Conservation (phyloP, 2,329 filamentous ascomycete genomes). For the Zymoseptoria ardabiliae region DNA sequence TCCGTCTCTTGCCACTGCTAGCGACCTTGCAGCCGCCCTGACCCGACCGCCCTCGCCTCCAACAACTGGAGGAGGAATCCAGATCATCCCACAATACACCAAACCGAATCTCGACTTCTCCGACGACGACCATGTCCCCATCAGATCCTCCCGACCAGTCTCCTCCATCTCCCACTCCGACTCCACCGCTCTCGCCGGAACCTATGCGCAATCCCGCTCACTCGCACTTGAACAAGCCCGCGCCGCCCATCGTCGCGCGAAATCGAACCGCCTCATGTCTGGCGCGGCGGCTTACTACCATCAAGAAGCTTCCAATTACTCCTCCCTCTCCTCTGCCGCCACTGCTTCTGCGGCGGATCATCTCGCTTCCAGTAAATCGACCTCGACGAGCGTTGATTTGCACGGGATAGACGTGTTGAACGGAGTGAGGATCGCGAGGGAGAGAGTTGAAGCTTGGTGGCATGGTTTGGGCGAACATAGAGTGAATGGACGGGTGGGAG, state of each 20-base stretch:
- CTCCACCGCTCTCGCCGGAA: conserved; percentile 20
- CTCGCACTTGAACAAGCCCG: conserved; percentile 52
- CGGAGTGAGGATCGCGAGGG: conserved; percentile 68
- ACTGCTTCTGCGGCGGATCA: conserved; percentile 61
- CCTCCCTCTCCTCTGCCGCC: conserved; percentile 50
- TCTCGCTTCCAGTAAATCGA: conserved; percentile 61
- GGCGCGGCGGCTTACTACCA: conserved; percentile 71
- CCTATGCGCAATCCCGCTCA: conserved; percentile 40
- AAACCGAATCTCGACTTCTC: conserved; percentile 33
- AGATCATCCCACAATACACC: conserved; percentile 43
- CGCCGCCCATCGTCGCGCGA: conserved; percentile 52
- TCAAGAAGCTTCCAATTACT: conserved; percentile 59
- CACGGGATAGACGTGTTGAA: conserved; percentile 78
- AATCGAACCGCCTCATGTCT: conserved; percentile 65
- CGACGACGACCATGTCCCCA: conserved; percentile 1
- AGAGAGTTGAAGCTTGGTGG: conserved; percentile 70
- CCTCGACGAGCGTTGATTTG: conserved; percentile 57
- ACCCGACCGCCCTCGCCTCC: conserved; percentile 31
- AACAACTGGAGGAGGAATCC: conserved; percentile 33
- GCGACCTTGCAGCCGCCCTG: conserved; percentile 53
- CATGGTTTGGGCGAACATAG: conserved; percentile 58
- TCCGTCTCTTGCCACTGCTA: conserved; percentile 50
- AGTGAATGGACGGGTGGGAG: conserved; percentile 38
- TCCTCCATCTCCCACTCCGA: conserved; percentile 17
- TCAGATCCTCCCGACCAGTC: neutral